These are phyloP conservation scores for Corylus americana DNA, from an alignment of 306 rosid species.

Conservation along the genomic window DNA sequence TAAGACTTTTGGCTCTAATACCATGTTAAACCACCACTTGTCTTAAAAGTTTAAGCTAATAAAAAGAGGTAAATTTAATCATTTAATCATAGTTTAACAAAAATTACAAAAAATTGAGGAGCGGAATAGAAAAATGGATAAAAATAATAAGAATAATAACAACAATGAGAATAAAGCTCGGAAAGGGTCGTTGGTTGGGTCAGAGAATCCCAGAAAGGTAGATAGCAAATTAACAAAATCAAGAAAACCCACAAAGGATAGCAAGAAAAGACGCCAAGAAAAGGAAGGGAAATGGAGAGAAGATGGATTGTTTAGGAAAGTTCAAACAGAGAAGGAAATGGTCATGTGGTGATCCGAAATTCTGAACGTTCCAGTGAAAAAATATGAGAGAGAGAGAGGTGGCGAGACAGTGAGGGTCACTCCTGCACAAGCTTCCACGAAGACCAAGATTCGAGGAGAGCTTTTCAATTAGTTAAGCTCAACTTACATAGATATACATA, in stretches of 20 bases:
- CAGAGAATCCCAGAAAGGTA: constrained; percentile 53
- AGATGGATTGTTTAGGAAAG: constrained; percentile 28
- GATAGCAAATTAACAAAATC: constrained; percentile 24
- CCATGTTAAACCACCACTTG: too few species aligned
- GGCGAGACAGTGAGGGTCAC: constrained; percentile 62
- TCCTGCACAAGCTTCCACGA: constrained; percentile 52
- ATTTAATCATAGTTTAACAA: neutral
- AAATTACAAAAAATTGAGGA: constrained; percentile 36
- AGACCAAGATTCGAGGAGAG: constrained; percentile 51
- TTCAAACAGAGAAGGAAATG: constrained; percentile 45
- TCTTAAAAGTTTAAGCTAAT: too few species aligned
- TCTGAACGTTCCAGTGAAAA: constrained; percentile 25
- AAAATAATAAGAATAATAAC: neutral
- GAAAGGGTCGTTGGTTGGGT: constrained; percentile 36
- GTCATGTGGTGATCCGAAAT: constrained; percentile 79
- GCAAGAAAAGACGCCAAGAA: constrained; percentile 38
- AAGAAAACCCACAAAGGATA: constrained; percentile 29
- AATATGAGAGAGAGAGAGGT: constrained; percentile 25
- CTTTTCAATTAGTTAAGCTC: constrained; percentile 34
- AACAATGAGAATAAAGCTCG: neutral
- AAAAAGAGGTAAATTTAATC: too few species aligned
- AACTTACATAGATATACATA: constrained; percentile 16
- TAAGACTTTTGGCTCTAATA: too few species aligned
- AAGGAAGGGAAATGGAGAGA: constrained; percentile 1
- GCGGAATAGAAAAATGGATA: constrained; percentile 13